Base-by-base conservation (phyloP, 352 stramenopile genomes). In the Pythium aphanidermatum region DNA sequence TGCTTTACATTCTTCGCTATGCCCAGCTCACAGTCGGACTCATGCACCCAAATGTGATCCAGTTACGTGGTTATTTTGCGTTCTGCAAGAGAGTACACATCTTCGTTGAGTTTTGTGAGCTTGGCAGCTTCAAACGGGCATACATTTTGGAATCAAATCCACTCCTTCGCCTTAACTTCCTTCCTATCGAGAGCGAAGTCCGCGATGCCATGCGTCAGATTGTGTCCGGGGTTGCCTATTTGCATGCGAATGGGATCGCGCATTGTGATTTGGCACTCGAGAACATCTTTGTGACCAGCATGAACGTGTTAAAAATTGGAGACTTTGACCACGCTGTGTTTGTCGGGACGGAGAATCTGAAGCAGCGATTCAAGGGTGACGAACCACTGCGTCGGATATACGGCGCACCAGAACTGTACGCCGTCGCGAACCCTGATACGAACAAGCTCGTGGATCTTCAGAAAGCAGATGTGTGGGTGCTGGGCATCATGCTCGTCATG, bases 141-240 rank as follows among this genome's bases (percentile, higher is more conserved):
- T 83, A 83, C 50, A 79, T 85, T 26, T 32, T 63, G 25, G 60
- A 60, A 16, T 65, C 70, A 0, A 60, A 64, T 33, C 58, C 74
- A 23, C 47, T 69, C n/a, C 44, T 82, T 13, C 55, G 70, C 10
- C 46, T 82, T 5, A 64, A 58, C 8, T 63, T 61, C 7, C 40
- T 57, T 0, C 66, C 65, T 5, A 61, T 53, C 0, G 72, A 81
- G 53, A 37, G 37, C 7, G 68, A 85, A 33, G 57, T 80, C n/a
- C 69, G 67, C 9, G 59, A 77, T 28, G 55, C 55, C 14, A 77
- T 89, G 61, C 65, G 63, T 25, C 86, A 97, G 58, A 97, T 98
- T 66, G 81, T 92, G 46, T 86, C 78, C 0, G 73, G 63, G 0
- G 54, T 87, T 0, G 57, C 60, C 1, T 85, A 70, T 51, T 44